phyloP scores from a whole-genome alignment of 805 yeast species.

The Vanderwaltozyma polyspora region DNA sequence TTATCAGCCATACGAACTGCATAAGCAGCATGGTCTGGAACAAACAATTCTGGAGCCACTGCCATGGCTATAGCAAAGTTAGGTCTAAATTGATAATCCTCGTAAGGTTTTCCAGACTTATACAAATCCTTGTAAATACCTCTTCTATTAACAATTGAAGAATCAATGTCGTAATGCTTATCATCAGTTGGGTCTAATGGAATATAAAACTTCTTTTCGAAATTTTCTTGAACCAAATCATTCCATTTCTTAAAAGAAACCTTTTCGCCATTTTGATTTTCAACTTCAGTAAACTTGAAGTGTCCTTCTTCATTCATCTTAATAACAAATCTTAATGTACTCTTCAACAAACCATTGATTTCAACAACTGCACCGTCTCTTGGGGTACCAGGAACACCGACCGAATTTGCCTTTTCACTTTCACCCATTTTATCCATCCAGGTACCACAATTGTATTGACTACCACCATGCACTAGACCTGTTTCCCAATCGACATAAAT shows the following conservation, averaged over 20 bases:
- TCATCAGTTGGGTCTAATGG: conserved; percentile 61
- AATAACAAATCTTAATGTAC: conserved; percentile 70
- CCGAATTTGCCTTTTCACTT: conserved; percentile 65
- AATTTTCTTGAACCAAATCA: conserved; percentile 50
- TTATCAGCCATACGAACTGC: conserved; percentile 66
- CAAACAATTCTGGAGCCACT: conserved; percentile 91
- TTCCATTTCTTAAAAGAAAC: conserved; percentile 67
- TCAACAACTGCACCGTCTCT: conserved; percentile 96
- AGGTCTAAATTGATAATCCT: conserved; percentile 88
- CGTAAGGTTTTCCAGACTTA: conserved; percentile 73
- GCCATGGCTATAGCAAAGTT: conserved; percentile 86
- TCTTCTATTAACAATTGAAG: conserved; percentile 65
- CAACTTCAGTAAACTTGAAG: conserved; percentile 50
- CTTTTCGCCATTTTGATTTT: conserved; percentile 44
- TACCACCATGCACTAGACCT: conserved; percentile 85
- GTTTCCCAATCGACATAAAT: conserved; percentile 78
- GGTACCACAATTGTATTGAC: conserved; percentile 89
- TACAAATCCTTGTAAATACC: conserved; percentile 89
- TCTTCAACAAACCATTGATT: conserved; percentile 78
- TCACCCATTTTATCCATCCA: conserved; percentile 99
- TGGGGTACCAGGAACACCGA: conserved; percentile 96
- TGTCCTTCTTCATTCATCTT: conserved; percentile 41
- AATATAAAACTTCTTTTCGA: conserved; percentile 69
- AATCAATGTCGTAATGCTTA: conserved; percentile 45
- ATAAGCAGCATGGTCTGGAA: conserved; percentile 43